phyloP scores from a whole-genome alignment of 805 yeast genomes.

The Cyberlindnera galapagoensis region DNA sequence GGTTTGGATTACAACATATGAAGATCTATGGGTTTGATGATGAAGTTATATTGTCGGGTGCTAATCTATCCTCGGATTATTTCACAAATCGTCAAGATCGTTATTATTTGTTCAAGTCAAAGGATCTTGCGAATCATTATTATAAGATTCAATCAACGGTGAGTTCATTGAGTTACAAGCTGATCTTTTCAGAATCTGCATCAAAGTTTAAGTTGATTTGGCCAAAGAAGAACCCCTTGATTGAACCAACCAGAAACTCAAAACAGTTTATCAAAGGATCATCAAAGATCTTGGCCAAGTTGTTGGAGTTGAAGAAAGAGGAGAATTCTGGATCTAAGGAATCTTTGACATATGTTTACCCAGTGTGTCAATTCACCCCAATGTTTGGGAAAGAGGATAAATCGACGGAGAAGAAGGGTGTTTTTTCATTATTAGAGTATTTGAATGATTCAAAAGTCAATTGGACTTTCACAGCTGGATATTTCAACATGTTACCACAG shows the following conservation, averaged over 20 bases:
- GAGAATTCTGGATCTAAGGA: constrained; percentile 12
- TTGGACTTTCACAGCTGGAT: constrained; percentile 95
- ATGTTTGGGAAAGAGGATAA: constrained; percentile 49
- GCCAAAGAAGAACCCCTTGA: constrained; percentile 63
- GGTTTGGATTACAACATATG: constrained; percentile 94
- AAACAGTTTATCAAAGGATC: constrained; percentile 50
- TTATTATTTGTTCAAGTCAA: constrained; percentile 65
- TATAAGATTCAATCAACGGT: constrained; percentile 62
- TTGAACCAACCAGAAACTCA: constrained; percentile 58
- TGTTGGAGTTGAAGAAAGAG: constrained; percentile 37
- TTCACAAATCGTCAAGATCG: constrained; percentile 94
- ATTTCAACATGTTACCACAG: constrained; percentile 83
- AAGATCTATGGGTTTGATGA: constrained; percentile 92
- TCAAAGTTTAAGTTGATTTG: constrained; percentile 57
- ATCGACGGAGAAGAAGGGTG: constrained; percentile 78
- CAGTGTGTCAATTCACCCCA: constrained; percentile 89
- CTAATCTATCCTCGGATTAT: constrained; percentile 86
- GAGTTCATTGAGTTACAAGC: constrained; percentile 62
- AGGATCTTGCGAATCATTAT: constrained; percentile 63
- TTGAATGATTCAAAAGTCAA: constrained; percentile 46
- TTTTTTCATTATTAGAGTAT: constrained; percentile 53
- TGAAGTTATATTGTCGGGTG: constrained; percentile 84
- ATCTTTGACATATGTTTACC: constrained; percentile 67
- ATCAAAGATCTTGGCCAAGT: constrained; percentile 47
- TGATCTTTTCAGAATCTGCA: constrained; percentile 37